Evolutionary conservation across 2,329 filamentous ascomycete genomes (phyloP).

Genomic region (Fusarium sororula): DNA sequence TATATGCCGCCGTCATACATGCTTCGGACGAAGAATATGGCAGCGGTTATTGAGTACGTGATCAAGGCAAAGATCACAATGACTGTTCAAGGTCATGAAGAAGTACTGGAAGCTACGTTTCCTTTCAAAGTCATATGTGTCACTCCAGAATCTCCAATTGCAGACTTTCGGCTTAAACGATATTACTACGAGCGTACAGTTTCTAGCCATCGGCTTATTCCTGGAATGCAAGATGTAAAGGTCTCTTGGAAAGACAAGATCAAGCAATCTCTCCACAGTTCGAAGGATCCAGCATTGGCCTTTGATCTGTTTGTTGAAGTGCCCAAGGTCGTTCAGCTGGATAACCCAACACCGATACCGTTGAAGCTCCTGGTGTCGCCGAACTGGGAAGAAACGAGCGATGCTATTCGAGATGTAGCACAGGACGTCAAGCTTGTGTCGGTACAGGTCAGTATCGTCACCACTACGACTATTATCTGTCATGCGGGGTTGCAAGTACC

Average conservation of each 20-base stretch:
- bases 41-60: constrained; percentile 45
- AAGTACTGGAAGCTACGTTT: constrained; percentile 21
- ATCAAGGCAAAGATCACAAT: constrained; percentile 44
- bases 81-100: neutral
- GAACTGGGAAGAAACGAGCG: constrained; percentile 15
- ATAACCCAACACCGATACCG: constrained; percentile 34
- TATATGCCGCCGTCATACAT: constrained; percentile 10
- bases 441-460: neutral
- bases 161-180: constrained; percentile 12
- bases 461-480: constrained; percentile 1
- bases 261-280: constrained; percentile 45
- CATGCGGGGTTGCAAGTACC: neutral
- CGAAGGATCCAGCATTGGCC: constrained; percentile 45
- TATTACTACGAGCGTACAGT: neutral
- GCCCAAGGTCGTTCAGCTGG: constrained; percentile 45
- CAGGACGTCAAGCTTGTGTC: constrained; percentile 26
- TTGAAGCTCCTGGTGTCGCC: constrained; percentile 32
- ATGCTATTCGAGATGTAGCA: constrained; percentile 2
- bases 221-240: constrained; percentile 42
- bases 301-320: constrained; percentile 41
- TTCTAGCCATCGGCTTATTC: constrained; percentile 42
- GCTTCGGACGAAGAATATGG: neutral
- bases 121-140: constrained; percentile 35
- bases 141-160: constrained; percentile 22
- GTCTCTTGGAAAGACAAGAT: constrained; percentile 47